Conservation (phyloP, 192 early-diverging fungal species). For the Phlyctochytrium bullatum region DNA sequence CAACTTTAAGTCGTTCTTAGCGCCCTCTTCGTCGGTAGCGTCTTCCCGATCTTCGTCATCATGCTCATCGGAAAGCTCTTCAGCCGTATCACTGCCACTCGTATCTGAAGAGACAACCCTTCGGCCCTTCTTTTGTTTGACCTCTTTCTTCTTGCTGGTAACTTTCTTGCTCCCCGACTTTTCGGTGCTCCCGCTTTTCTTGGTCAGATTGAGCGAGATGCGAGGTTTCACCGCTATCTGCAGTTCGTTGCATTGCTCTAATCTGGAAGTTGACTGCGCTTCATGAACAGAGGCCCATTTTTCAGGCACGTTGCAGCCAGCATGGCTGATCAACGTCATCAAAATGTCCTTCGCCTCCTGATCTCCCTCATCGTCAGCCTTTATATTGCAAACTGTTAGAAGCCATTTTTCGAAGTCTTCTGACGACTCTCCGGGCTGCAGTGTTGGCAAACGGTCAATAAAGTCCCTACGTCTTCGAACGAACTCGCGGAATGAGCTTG, state of each 20-base stretch:
- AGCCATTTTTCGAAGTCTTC: slow-evolving; percentile 34
- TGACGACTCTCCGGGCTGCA: slow-evolving; percentile 3
- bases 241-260: no score
- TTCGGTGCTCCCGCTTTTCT: not conserved
- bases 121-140: not conserved
- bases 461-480: slow-evolving; percentile 19
- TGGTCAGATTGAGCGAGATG: not conserved
- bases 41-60: slow-evolving; percentile 16
- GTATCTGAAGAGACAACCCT: not conserved
- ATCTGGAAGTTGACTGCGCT: not conserved
- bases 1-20: slow-evolving; percentile 6
- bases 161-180: not conserved
- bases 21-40: slow-evolving; percentile 2
- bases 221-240: not conserved
- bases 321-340: slow-evolving; percentile 19
- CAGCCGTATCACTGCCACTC: not conserved
- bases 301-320: slow-evolving; percentile 9
- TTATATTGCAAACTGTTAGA: slow-evolving; percentile 21
- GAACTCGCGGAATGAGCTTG: slow-evolving; percentile 10
- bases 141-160: not conserved
- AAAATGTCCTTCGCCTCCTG: slow-evolving; percentile 31
- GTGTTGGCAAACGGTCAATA: slow-evolving; percentile 16
- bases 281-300: not conserved
- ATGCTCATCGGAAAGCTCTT: slow-evolving; percentile 1
- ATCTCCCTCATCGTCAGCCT: slow-evolving; percentile 30